phyloP scores from a whole-genome alignment of 1,284 basidiomycete genomes.

The Rhodotorula sp. region DNA sequence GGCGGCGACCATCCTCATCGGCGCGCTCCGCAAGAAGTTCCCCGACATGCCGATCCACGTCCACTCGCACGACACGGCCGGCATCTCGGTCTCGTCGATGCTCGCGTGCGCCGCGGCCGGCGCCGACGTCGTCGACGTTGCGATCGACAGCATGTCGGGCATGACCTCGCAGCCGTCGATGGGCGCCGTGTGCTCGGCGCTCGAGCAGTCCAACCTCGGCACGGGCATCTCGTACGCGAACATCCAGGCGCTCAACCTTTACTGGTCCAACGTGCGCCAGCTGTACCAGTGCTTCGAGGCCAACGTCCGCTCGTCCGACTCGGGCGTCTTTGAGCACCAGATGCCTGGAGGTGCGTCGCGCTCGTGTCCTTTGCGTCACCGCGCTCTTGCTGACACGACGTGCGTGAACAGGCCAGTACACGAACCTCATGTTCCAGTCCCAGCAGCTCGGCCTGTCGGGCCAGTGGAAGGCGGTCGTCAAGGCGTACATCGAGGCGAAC shows the following conservation, averaged over 20 bases:
- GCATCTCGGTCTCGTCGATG: slow-evolving; percentile 96
- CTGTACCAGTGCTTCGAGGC: slow-evolving; percentile 98
- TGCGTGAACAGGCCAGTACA: slow-evolving; percentile 48
- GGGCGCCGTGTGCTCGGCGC: slow-evolving; percentile 90
- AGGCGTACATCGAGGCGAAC: slow-evolving; percentile 98
- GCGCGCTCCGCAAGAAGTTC: slow-evolving; percentile 91
- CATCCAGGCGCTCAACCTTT: slow-evolving; percentile 94
- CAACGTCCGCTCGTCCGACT: slow-evolving; percentile 84
- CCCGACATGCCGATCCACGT: slow-evolving; percentile 99
- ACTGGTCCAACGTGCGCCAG: slow-evolving; percentile 97
- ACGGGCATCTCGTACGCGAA: slow-evolving; percentile 97
- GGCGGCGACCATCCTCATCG: slow-evolving; percentile 88
- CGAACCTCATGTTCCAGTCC: slow-evolving; percentile 82
- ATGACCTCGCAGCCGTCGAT: slow-evolving; percentile 98
- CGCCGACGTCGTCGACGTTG: slow-evolving; percentile 96
- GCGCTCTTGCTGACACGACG: too few species aligned
- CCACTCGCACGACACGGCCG: slow-evolving; percentile 99
- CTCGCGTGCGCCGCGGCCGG: slow-evolving; percentile 92
- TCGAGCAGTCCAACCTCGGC: slow-evolving; percentile 93
- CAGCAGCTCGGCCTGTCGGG: slow-evolving; percentile 94
- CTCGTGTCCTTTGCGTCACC: too few species aligned
- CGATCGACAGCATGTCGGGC: slow-evolving; percentile 99
- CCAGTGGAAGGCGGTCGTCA: slow-evolving; percentile 94
- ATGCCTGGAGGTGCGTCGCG: slow-evolving; percentile 78
- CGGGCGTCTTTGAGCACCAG: slow-evolving; percentile 96